These are phyloP conservation scores for Ochetophila trinervis DNA, from an alignment of 306 rosid genomes.

Conservation along the genomic window DNA sequence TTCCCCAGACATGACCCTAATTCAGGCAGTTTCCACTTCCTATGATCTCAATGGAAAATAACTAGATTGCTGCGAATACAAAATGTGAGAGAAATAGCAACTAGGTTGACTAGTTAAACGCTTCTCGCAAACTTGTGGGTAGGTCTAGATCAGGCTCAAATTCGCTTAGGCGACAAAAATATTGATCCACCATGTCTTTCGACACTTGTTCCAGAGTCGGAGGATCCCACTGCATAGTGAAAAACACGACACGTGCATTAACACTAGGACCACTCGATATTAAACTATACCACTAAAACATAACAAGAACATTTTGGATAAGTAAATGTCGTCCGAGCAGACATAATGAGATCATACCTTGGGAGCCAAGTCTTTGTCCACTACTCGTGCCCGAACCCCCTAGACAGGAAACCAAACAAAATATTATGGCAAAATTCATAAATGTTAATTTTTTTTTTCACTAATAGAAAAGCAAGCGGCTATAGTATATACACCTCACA, in stretches of 20 bases:
- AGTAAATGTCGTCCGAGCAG: too few relatives aligned
- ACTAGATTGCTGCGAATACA: too few relatives aligned
- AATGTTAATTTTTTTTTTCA: slow-evolving; percentile 2
- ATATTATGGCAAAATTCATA: background rate
- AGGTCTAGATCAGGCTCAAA: slow-evolving; percentile 71
- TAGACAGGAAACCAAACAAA: slow-evolving; percentile 21
- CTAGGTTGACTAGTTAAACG: slow-evolving; percentile 31
- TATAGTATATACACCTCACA: slow-evolving; percentile 53
- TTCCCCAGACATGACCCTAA: too few relatives aligned
- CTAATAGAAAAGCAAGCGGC: background rate
- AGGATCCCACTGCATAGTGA: slow-evolving; percentile 83
- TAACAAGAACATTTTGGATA: too few relatives aligned
- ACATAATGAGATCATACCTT: slow-evolving; percentile 47
- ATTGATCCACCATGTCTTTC: slow-evolving; percentile 73
- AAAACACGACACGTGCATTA: background rate
- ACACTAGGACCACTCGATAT: too few relatives aligned
- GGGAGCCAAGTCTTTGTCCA: slow-evolving; percentile 76
- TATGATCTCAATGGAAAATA: too few relatives aligned
- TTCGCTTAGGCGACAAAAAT: slow-evolving; percentile 58
- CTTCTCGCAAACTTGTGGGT: slow-evolving; percentile 67
- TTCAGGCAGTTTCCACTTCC: too few relatives aligned
- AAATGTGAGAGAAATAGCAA: too few relatives aligned
- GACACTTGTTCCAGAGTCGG: slow-evolving; percentile 78
- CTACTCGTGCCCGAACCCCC: slow-evolving; percentile 87
- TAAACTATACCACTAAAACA: too few relatives aligned